phyloP scores from a whole-genome alignment of 2,329 filamentous ascomycete genomes.

The Ophiostoma angusticollis region DNA sequence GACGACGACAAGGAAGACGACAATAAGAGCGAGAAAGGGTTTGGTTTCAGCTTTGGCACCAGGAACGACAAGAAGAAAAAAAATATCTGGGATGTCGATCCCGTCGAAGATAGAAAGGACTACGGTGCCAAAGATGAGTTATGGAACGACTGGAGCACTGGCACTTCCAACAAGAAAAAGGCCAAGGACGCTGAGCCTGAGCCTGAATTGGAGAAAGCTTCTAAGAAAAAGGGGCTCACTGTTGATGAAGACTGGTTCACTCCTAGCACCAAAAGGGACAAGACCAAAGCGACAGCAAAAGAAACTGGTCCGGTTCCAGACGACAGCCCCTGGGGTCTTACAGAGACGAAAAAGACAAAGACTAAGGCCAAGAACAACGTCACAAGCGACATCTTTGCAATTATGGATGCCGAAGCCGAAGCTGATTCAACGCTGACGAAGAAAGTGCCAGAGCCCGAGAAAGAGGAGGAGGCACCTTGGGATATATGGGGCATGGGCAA shows the following conservation, averaged over 20 bases:
- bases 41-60: constrained; percentile 21
- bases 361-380: constrained; percentile 26
- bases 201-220: constrained; percentile 18
- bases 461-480: constrained; percentile 23
- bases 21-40: constrained; percentile 21
- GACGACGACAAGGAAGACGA: constrained; percentile 17
- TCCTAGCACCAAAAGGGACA: constrained; percentile 24
- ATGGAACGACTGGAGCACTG: constrained; percentile 23
- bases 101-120: constrained; percentile 23
- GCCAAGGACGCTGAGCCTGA: constrained; percentile 18
- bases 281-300: constrained; percentile 6
- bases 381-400: constrained; percentile 10
- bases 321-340: constrained; percentile 18
- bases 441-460: constrained; percentile 6
- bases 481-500: constrained; percentile 30
- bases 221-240: constrained; percentile 10
- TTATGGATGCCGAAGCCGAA: constrained; percentile 9
- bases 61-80: constrained; percentile 35
- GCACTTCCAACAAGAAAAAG: constrained; percentile 31
- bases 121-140: constrained; percentile 18
- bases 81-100: constrained; percentile 24
- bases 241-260: constrained; percentile 21
- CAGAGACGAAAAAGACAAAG: constrained; percentile 27
- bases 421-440: background rate
- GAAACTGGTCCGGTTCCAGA: constrained; percentile 14